Evolutionary conservation across 2,329 filamentous ascomycete species (phyloP).

Genomic region (Talaromyces sp.): DNA sequence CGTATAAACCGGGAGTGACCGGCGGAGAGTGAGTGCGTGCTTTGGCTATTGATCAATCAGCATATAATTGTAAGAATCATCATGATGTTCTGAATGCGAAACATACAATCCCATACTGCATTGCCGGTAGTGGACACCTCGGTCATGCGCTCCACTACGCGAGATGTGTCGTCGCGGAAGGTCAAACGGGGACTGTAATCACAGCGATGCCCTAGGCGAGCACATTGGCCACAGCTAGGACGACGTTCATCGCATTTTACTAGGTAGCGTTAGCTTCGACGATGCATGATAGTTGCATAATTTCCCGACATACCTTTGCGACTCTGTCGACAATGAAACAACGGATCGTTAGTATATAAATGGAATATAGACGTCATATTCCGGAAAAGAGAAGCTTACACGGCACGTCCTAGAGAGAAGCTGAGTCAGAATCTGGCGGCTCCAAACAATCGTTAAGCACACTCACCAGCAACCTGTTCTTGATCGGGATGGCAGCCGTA

Average conservation of each 20-base stretch:
- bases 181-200: slow-evolving; percentile 54
- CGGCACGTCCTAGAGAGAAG: slow-evolving; percentile 36
- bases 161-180: slow-evolving; percentile 51
- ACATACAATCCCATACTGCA: slow-evolving; percentile 54
- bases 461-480: slow-evolving; percentile 51
- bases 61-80: not conserved
- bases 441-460: not conserved
- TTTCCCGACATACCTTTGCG: slow-evolving; percentile 34
- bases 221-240: slow-evolving; percentile 54
- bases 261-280: slow-evolving; percentile 12
- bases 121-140: slow-evolving; percentile 50
- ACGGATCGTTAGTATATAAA: slow-evolving; percentile 5
- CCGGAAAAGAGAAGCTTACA: slow-evolving; percentile 26
- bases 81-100: not conserved
- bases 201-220: slow-evolving; percentile 51
- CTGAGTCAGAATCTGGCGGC: slow-evolving; percentile 13
- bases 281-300: not conserved
- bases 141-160: slow-evolving; percentile 48
- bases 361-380: not conserved
- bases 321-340: slow-evolving; percentile 24
- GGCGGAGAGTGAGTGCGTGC: slow-evolving; percentile 16
- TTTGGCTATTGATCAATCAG: slow-evolving; percentile 7
- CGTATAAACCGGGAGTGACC: slow-evolving; percentile 30
- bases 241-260: slow-evolving; percentile 55
- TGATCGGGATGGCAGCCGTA: slow-evolving; percentile 50